Conservation (phyloP, 495 filamentous ascomycete genomes). For the Echria macrotheca region DNA sequence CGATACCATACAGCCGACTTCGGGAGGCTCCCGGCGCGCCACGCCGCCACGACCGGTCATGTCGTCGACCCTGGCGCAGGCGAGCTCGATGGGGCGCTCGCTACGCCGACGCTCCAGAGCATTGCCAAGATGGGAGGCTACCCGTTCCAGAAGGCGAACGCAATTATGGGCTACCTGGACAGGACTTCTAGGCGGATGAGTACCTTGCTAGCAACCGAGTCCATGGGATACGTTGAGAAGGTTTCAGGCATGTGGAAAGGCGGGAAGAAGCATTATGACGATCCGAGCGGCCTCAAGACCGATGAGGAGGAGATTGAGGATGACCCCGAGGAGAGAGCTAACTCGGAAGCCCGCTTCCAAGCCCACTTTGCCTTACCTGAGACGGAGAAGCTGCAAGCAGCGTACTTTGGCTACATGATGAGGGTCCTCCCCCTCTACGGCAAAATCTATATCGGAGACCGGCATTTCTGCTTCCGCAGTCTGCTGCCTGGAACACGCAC, state of each 20-base stretch:
- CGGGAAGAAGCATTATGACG: constrained; percentile 80
- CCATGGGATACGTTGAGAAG: constrained; percentile 96
- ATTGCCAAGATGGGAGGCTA: constrained; percentile 69
- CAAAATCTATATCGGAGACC: constrained; percentile 90
- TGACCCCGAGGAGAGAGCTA: constrained; percentile 56
- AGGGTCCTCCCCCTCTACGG: constrained; percentile 90
- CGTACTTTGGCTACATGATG: constrained; percentile 83
- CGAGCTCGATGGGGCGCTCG: constrained; percentile 27
- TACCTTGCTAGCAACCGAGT: constrained; percentile 79
- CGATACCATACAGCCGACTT: constrained; percentile 16
- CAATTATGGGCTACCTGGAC: constrained; percentile 78
- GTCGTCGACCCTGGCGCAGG: constrained; percentile 23
- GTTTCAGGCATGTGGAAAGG: constrained; percentile 98
- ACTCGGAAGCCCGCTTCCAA: constrained; percentile 71
- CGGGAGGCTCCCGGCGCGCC: constrained; percentile 10
- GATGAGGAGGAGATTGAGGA: constrained; percentile 55
- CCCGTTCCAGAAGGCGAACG: constrained; percentile 80
- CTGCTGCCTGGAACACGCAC: constrained; percentile 84
- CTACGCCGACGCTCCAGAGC: constrained; percentile 60
- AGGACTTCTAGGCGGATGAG: constrained; percentile 73
- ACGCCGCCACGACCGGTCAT: constrained; percentile 34
- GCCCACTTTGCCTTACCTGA: constrained; percentile 83
- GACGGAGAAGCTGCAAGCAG: constrained; percentile 80
- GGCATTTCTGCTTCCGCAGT: constrained; percentile 91
- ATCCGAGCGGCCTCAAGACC: constrained; percentile 60